Evolutionary conservation across 345 rosid genomes (phyloP).

Genomic region (Aegle marmelos): DNA sequence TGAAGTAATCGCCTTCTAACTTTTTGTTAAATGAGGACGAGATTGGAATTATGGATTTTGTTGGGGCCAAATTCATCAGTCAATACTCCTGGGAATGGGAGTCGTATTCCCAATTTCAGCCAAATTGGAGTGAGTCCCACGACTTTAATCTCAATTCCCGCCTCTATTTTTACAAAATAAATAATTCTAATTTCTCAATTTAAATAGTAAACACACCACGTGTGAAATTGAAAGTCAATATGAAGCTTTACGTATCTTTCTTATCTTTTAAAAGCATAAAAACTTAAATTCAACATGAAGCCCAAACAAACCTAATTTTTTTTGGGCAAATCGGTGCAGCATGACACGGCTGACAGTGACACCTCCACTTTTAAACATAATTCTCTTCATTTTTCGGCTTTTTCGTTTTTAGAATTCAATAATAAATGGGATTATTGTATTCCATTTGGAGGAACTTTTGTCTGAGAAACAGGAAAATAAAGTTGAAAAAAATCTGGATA

Average conservation of each 20-base stretch:
- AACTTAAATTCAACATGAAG: not conserved
- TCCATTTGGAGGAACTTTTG: not conserved
- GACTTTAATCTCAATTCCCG: rapidly evolving
- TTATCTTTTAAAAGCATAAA: too few species aligned
- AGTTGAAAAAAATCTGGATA: not conserved
- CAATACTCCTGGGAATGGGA: rapidly evolving
- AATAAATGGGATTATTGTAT: not conserved
- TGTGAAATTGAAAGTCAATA: too few species aligned
- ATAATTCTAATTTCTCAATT: rapidly evolving
- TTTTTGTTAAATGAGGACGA: too few species aligned
- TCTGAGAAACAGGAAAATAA: not conserved
- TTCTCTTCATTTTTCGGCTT: not conserved
- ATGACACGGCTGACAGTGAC: too few species aligned
- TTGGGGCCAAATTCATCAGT: too few species aligned
- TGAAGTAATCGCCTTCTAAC: too few species aligned
- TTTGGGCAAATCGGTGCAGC: not conserved
- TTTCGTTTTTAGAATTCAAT: not conserved
- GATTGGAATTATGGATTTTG: too few species aligned
- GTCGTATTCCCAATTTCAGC: too few species aligned
- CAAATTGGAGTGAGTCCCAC: rapidly evolving
- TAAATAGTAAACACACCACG: too few species aligned
- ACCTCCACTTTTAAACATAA: not conserved
- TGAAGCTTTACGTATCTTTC: too few species aligned
- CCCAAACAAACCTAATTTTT: not conserved
- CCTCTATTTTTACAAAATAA: rapidly evolving